phyloP scores from a whole-genome alignment of 345 rosid genomes.

The Acer saccharum region DNA sequence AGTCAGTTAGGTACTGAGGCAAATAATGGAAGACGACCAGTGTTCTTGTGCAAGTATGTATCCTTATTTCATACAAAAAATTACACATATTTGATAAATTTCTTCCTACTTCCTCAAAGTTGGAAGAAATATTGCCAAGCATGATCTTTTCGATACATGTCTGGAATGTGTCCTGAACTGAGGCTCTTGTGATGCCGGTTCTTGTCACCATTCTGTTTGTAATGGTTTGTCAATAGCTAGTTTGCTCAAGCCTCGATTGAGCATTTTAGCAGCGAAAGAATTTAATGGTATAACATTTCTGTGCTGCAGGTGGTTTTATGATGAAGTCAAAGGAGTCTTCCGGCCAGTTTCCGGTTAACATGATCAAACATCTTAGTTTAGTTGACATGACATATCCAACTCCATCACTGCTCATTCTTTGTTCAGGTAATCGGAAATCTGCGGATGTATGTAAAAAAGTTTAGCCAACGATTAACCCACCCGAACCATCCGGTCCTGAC shows the following conservation, averaged over 20 bases:
- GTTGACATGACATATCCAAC: neutral
- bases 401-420: slow-evolving; percentile 15
- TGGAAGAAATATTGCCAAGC: neutral
- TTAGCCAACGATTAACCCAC: neutral
- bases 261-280: neutral
- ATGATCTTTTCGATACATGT: neutral
- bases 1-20: slow-evolving; percentile 41
- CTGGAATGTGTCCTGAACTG: neutral
- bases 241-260: no score
- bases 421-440: slow-evolving; percentile 25
- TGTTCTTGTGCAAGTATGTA: slow-evolving; percentile 69
- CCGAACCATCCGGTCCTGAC: neutral
- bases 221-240: neutral
- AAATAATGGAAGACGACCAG: slow-evolving; percentile 31
- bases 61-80: neutral
- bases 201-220: neutral
- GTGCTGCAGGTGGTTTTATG: slow-evolving; percentile 67
- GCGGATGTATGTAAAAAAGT: neutral
- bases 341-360: slow-evolving; percentile 54
- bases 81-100: no score
- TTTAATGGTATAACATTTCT: slow-evolving; percentile 11
- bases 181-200: neutral
- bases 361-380: slow-evolving; percentile 5
- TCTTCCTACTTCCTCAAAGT: neutral
- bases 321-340: slow-evolving; percentile 55